Conservation (phyloP, 129 eudicot species). For the Tagetes patula region DNA sequence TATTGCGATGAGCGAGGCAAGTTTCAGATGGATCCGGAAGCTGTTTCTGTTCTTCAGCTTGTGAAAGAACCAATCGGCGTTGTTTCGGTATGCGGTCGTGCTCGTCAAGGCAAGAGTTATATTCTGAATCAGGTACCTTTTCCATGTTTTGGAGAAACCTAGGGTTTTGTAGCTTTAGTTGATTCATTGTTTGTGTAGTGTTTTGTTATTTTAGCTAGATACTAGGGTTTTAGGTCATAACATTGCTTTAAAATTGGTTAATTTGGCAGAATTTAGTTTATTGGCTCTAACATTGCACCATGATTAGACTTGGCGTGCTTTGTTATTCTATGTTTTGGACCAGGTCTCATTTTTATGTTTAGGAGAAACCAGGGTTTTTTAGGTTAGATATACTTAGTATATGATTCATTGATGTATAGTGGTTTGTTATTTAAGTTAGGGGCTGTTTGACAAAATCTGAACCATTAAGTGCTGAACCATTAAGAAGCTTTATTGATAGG, state of each 20-base stretch:
- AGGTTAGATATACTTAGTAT: not conserved
- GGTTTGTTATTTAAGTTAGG: not conserved
- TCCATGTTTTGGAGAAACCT: not conserved
- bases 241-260: conserved; percentile 7
- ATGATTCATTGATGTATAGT: conserved; percentile 7
- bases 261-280: not conserved
- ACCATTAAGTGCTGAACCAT: no score
- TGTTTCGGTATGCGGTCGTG: conserved; percentile 99
- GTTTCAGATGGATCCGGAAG: conserved; percentile 98
- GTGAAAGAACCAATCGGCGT: conserved; percentile 94
- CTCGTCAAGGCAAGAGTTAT: conserved; percentile 97
- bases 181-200: not conserved
- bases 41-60: conserved; percentile 87
- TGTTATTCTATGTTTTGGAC: no score
- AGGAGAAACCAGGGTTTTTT: not conserved
- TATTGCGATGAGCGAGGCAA: conserved; percentile 84
- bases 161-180: conserved; percentile 16
- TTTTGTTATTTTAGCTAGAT: not conserved
- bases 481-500: no score
- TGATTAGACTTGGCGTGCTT: no score
- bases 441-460: no score
- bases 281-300: not conserved
- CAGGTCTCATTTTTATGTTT: no score
- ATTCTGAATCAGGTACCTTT: conserved; percentile 73
- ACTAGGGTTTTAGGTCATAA: conserved; percentile 30